Conservation (phyloP, 495 filamentous ascomycete genomes). For the Penicillium coffeae region DNA sequence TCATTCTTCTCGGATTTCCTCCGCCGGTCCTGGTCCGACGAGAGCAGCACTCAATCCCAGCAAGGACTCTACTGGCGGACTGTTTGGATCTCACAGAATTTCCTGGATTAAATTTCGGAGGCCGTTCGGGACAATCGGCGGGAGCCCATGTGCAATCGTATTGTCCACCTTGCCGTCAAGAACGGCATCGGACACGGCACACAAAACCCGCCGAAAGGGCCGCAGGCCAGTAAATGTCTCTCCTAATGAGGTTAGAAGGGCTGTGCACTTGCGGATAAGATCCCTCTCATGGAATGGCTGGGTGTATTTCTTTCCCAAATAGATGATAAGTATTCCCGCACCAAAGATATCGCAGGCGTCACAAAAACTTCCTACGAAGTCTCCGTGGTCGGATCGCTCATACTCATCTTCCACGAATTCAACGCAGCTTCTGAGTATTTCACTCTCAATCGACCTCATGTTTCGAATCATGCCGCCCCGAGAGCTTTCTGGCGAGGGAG, state of each 20-base stretch:
- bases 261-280: conserved; percentile 14
- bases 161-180: conserved; percentile 1
- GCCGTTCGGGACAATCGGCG: conserved; percentile 9
- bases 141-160: conserved; percentile 12
- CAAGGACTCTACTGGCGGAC: too few relatives aligned
- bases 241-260: conserved; percentile 11
- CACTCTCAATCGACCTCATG: conserved; percentile 6
- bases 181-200: conserved; percentile 8
- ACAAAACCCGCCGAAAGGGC: conserved; percentile 17
- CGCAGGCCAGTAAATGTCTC: conserved; percentile 15
- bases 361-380: conserved; percentile 15
- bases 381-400: conserved; percentile 11
- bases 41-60: too few relatives aligned
- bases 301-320: too few relatives aligned
- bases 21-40: too few relatives aligned
- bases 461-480: conserved; percentile 5
- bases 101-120: conserved; percentile 7
- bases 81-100: background rate
- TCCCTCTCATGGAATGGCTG: background rate
- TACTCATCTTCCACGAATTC: conserved; percentile 22
- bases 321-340: conserved; percentile 16
- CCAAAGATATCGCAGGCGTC: conserved; percentile 25
- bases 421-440: conserved; percentile 11
- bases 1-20: background rate
- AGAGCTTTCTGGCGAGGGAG: background rate